Evolutionary conservation across 164 flowering plant species (phyloP), one percentile per base, ranked within the genome.

Genomic region (Nymphaea thermarum): DNA sequence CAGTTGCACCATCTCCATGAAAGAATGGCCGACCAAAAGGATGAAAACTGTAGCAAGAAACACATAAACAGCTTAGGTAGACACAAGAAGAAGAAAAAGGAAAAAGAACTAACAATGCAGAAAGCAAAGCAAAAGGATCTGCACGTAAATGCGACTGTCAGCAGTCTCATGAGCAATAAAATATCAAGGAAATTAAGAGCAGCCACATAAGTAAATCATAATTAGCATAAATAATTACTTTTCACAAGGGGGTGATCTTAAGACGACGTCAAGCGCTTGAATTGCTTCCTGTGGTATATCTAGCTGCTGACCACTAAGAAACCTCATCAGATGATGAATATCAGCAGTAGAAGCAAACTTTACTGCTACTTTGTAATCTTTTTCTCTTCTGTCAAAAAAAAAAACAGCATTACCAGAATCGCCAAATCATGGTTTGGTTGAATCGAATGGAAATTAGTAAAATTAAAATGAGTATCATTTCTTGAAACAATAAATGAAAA

Each of bases 11-110:
- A 4, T 62, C 7, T 12, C 3, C 2, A 0, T 62, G 63, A 0
- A 84, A 89, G 64, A 90, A 87, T 0, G 96, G 89, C 67, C 97
- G 76, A 42, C 94, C 96, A 11, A 87, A 87, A 44, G 79, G 78
- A 8, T 59, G 71, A 66, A 80, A 80, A 0, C 78, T 79, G 68
- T 25, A 36, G 15, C n/a, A 16, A 61, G 42, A 45, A 16, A 51
- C 57, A 10, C 8, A 51, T 15, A 51, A 51, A 8, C 57, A 51
- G 57, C 8, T 25, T 25, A 25, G 36, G 36, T 25, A 25, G 36
- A 25, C 36, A 25, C 36, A 25, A 25, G 36, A 25, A n/a, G n/a
- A n/a, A 25, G n/a, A 25, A 25, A 25, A 25, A 25, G 36, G 36
- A 25, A 25, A 25, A 25, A 25, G 36, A 25, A 25, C 36, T 25